Conservation (phyloP, 768 basidiomycete genomes). For the Saitozyma sp. region DNA sequence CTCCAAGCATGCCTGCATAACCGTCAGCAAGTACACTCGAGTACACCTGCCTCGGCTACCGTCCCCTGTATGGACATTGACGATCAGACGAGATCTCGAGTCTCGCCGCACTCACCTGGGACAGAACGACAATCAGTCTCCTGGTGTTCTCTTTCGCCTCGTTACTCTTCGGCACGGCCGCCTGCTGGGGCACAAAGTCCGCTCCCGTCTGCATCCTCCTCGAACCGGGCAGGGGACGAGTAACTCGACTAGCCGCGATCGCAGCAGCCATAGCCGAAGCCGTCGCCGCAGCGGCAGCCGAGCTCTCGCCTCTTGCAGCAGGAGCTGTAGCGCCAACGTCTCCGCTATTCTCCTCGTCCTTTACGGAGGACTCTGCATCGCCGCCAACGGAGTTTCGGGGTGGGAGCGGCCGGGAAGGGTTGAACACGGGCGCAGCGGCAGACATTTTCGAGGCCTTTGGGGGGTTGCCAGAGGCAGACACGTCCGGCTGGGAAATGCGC, state of each 20-base stretch:
- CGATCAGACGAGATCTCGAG: too few species aligned
- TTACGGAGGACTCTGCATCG: too few species aligned
- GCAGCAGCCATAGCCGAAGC: slow-evolving; percentile 13
- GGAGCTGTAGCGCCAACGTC: neutral
- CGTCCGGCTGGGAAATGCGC: slow-evolving; percentile 10
- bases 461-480: slow-evolving; percentile 4
- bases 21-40: slow-evolving; percentile 5
- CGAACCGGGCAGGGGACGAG: slow-evolving; percentile 38
- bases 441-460: slow-evolving; percentile 44
- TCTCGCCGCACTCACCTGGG: slow-evolving; percentile 38
- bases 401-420: slow-evolving; percentile 27
- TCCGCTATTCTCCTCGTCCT: too few species aligned
- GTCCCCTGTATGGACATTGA: too few species aligned
- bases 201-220: slow-evolving; percentile 21
- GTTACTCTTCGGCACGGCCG: slow-evolving; percentile 63
- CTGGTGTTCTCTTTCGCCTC: slow-evolving; percentile 58
- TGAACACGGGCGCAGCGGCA: slow-evolving; percentile 40
- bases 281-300: neutral
- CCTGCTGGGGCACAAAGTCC: slow-evolving; percentile 68
- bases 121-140: slow-evolving; percentile 79
- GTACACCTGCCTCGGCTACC: too few species aligned
- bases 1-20: slow-evolving; percentile 89
- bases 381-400: neutral
- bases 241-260: slow-evolving; percentile 25
- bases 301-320: neutral